A percentile compares a stretch with the other conserved stretches of the same genome.
phyloP scores from a whole-genome alignment of 225 moss, liverwort and hornwort genomes.

The Ulota crispa region DNA sequence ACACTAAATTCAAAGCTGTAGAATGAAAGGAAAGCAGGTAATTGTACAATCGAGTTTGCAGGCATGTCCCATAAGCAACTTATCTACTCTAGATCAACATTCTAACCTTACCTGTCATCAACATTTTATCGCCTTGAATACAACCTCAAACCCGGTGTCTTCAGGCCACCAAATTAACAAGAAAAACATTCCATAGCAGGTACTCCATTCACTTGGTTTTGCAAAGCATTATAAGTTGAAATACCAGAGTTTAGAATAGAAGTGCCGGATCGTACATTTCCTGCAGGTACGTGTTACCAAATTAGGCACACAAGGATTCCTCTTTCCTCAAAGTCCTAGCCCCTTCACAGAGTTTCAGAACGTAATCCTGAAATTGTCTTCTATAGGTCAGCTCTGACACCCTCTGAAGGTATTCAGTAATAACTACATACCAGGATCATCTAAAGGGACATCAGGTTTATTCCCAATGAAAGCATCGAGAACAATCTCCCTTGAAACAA shows the following conservation, averaged over 20 bases:
- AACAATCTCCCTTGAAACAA: neutral
- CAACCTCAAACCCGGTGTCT: neutral
- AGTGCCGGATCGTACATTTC: neutral
- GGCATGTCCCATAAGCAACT: no score
- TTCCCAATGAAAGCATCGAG: neutral
- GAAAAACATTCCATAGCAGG: neutral
- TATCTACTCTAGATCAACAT: neutral
- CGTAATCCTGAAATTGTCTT: neutral
- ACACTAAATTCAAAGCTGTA: neutral
- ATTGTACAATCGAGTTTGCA: neutral
- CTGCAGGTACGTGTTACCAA: neutral
- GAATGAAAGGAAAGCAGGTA: neutral
- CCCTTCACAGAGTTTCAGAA: neutral
- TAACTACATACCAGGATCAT: neutral
- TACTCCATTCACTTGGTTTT: neutral
- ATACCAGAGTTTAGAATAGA: neutral
- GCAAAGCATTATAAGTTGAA: neutral
- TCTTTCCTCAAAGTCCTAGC: neutral
- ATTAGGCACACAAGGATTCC: neutral
- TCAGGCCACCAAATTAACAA: neutral
- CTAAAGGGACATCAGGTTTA: neutral
- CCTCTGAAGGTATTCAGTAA: neutral
- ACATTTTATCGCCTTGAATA: neutral
- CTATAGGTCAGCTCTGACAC: neutral
- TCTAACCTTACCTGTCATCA: neutral